These are phyloP conservation scores for Brassica napus DNA, from an alignment of 345 rosid genomes.

Conservation along the genomic window Da-Ae NC_063443.1:1420001-1420500, in stretches of 20 bases:
- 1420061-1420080: not conserved
- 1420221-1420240: conserved; percentile 75
- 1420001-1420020: conserved; percentile 79
- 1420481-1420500: conserved; percentile 65
- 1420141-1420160: conserved; percentile 86
- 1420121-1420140: conserved; percentile 64
- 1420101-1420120: conserved; percentile 46
- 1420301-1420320: conserved; percentile 2
- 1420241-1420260: conserved; percentile 91
- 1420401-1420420: conserved; percentile 45
- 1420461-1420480: conserved; percentile 85
- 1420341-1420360: conserved; percentile 64
- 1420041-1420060: conserved; percentile 63
- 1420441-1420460: conserved; percentile 69
- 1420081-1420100: too few species aligned
- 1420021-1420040: conserved; percentile 67
- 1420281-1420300: not conserved
- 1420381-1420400: conserved; percentile 74
- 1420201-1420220: conserved; percentile 75
- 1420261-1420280: conserved; percentile 38
- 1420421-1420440: conserved; percentile 54
- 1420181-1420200: conserved; percentile 93
- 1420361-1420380: conserved; percentile 65
- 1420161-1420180: conserved; percentile 79
- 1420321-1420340: conserved; percentile 9